phyloP scores from a whole-genome alignment of 306 rosid genomes.

The Pueraria montana region DNA sequence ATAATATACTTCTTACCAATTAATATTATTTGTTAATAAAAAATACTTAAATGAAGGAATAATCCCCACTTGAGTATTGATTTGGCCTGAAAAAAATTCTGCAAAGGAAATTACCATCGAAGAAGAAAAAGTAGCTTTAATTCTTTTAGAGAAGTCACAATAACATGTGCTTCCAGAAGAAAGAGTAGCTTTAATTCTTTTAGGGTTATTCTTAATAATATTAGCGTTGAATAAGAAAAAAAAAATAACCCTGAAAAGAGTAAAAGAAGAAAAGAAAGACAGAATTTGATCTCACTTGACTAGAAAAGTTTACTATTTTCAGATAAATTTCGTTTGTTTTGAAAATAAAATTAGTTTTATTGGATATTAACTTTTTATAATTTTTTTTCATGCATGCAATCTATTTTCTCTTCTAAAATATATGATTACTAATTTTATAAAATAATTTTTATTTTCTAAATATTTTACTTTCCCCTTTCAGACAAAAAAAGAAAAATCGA shows the following conservation, averaged over 20 bases:
- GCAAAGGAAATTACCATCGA: not conserved
- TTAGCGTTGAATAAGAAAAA: not conserved
- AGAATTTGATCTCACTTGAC: not conserved
- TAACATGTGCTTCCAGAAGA: no score
- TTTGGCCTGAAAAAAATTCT: not conserved
- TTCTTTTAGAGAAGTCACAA: not conserved
- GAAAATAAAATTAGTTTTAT: not conserved
- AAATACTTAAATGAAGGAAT: not conserved
- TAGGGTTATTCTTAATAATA: no score
- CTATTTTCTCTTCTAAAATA: not conserved
- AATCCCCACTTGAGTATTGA: not conserved
- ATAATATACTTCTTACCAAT: not conserved
- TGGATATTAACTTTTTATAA: not conserved
- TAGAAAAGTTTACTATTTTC: not conserved
- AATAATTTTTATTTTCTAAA: not conserved
- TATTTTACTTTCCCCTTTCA: not conserved
- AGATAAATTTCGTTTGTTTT: not conserved
- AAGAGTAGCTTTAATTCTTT: no score
- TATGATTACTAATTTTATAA: not conserved
- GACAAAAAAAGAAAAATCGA: not conserved
- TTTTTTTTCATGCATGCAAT: not conserved
- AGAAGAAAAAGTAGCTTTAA: not conserved
- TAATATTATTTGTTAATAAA: not conserved
- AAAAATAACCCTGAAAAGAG: not conserved
- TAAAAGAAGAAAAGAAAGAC: not conserved